Percentiles rank a stretch among this genome's conserved stretches.
These are phyloP conservation scores for Phytophthora rubi DNA, from an alignment of 352 stramenopile species.

Conservation along the genomic window DNA sequence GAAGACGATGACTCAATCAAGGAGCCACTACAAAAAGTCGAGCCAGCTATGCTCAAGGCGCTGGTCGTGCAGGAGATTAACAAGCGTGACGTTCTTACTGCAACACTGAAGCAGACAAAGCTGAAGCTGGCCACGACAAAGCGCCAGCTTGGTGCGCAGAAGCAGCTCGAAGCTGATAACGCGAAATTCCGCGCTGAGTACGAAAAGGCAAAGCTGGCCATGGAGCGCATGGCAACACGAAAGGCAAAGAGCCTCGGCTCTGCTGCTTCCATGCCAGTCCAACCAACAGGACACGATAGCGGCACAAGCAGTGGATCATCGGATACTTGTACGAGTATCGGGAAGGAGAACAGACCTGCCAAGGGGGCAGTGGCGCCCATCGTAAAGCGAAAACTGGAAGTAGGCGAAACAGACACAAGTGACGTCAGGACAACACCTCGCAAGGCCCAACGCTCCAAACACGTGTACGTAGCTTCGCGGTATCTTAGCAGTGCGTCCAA, in stretches of 20 bases:
- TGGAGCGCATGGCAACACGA: conserved; percentile 64
- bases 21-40: conserved; percentile 22
- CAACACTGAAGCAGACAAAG: conserved; percentile 37
- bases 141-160: conserved; percentile 48
- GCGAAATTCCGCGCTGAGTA: conserved; percentile 60
- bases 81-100: conserved; percentile 29
- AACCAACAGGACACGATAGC: conserved; percentile 9
- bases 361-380: neutral
- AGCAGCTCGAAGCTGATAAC: conserved; percentile 58
- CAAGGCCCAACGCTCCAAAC: conserved; percentile 44
- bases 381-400: conserved; percentile 32
- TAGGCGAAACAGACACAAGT: conserved; percentile 14
- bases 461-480: conserved; percentile 53
- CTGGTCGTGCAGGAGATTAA: conserved; percentile 48
- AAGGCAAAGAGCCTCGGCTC: conserved; percentile 32
- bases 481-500: conserved; percentile 51
- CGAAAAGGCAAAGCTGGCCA: conserved; percentile 64
- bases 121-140: conserved; percentile 39
- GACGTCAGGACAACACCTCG: conserved; percentile 31
- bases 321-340: conserved; percentile 14
- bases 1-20: neutral
- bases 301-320: conserved; percentile 18
- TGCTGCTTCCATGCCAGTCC: conserved; percentile 10
- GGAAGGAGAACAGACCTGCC: conserved; percentile 18
- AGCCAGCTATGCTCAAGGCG: conserved; percentile 40